Conservation (phyloP, 2,329 filamentous ascomycete genomes). For the Xylogone sp. region DNA sequence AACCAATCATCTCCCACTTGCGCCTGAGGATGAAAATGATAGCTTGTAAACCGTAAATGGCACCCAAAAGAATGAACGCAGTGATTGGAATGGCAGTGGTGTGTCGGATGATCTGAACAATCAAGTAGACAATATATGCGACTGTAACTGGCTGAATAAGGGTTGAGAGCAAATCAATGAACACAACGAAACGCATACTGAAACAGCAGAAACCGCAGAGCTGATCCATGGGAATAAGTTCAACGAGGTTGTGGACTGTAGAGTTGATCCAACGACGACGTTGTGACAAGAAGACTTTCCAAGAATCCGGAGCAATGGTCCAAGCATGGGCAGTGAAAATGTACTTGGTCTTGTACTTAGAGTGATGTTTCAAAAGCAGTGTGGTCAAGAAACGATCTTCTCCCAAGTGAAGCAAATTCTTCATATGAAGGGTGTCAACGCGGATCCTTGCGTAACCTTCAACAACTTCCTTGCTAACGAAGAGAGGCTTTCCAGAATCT, state of each 20-base stretch:
- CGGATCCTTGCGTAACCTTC: conserved; percentile 87
- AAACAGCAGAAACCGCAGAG: conserved; percentile 99
- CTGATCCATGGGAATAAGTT: conserved; percentile 88
- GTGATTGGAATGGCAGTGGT: conserved; percentile 70
- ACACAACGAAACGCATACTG: conserved; percentile 97
- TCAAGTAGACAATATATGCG: conserved; percentile 84
- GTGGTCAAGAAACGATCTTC: conserved; percentile 98
- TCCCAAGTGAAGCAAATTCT: conserved; percentile 93
- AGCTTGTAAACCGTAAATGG: conserved; percentile 95
- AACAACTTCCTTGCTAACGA: conserved; percentile 89
- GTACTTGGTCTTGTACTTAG: conserved; percentile 98
- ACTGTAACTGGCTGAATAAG: conserved; percentile 88
- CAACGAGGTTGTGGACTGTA: conserved; percentile 94
- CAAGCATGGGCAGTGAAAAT: conserved; percentile 88
- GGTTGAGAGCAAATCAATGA: conserved; percentile 88
- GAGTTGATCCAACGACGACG: conserved; percentile 99
- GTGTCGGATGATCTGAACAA: conserved; percentile 65
- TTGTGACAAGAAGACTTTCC: conserved; percentile 93
- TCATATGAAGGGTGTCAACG: conserved; percentile 97
- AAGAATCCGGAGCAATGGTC: conserved; percentile 95
- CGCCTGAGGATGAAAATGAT: conserved; percentile 95
- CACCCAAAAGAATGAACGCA: conserved; percentile 84
- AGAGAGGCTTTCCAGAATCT: conserved; percentile 91
- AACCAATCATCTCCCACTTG: conserved; percentile 99
- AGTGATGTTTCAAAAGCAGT: conserved; percentile 85